Evolutionary conservation across 139 green algal genomes (phyloP), one percentile per base, ranked within the genome.

Genomic region (Pseudopediastrum boryanum): DNA sequence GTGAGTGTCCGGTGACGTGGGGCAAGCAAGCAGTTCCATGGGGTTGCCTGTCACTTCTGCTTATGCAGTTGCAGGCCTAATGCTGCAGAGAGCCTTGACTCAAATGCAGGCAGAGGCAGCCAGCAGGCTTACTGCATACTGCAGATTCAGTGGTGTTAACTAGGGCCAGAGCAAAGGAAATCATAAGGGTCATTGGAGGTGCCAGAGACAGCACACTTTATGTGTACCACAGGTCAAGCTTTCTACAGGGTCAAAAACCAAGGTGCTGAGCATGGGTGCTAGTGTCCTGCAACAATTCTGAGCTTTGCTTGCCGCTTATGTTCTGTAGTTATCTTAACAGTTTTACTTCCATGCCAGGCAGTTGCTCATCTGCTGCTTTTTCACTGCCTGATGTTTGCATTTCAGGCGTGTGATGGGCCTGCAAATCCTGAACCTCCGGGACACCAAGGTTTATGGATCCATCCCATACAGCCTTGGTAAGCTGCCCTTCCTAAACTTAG

Each of bases 321-420:
- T n/a, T 13, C 13, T 35, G 10, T n/a, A 23, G 19, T 9, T 35
- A n/a, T 66, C 58, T n/a, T 27, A 10, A n/a, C 58, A 58, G 48
- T 19, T 19, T n/a, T 13, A 23, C 13, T n/a, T 31, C 58, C 58
- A n/a, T 13, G 21, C 58, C 58, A n/a, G 10, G 19, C 58, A 23
- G 19, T n/a, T n/a, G 25, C 61, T 6, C 61, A 31, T 29, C 61
- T 10, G 23, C 29, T 19, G 5, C 29, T 13, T 6, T 29, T 12
- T 27, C 29, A 41, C 4, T 4, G 16, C 10, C 12, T 21, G 21
- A 21, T 16, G 16, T 16, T 58, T 16, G 48, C 35, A 27, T 25
- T 3, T 21, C 61, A 80, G 74, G 42, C 72, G 44, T 43, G 72
- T 80, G 74, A 39, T 66, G 36, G 75, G 75, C 12, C 78, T 86